Base-by-base conservation (phyloP, 306 rosid species). In the Fagus crenata region DNA sequence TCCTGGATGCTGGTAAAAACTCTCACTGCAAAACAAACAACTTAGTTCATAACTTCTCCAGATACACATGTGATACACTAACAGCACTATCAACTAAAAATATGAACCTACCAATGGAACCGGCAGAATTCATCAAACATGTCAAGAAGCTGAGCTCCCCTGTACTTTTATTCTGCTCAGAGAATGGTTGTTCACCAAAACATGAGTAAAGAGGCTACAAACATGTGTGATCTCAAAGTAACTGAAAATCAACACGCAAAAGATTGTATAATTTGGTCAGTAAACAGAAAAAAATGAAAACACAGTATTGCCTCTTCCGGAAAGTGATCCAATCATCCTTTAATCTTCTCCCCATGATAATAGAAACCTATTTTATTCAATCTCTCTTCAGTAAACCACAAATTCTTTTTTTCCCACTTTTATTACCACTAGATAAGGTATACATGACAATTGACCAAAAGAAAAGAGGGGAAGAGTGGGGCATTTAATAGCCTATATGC, bases 121-220 rank as follows among this genome's bases (percentile, higher is more conserved):
- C 99, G 54, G 84, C 98, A 85, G 86, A 89, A 81, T 92, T 95
- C 97, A 92, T 95, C 22, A 89, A 84, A 82, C 84, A 83, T n/a
- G 99, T 96, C 82, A 96, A 70, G 89, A 92, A 92, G 92, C 99
- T 96, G 78, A 96, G 99, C 86, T 96, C 91, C 78, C 98, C 99
- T 2, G 99, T 92, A 77, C 97, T 92, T 84, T 89, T 96, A 78
- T 83, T 96, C 99, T 92, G 97, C 77, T 53, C 77, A 83, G 65
- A 75, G 76, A 77, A 86, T 28, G 79, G 61, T 53, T 49, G 35
- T 31, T 77, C 75, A 81, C 74, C 58, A 80, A 35, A 69, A 74
- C 49, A 75, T 49, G 40, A 70, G 58, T 79, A 56, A 74, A 77
- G 32, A 77, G 73, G 43, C 78, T 75, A 78, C 68, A 77, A 70